phyloP scores from a whole-genome alignment of 495 filamentous ascomycete species.

The Pseudoneurospora amorphoporcata region DNA sequence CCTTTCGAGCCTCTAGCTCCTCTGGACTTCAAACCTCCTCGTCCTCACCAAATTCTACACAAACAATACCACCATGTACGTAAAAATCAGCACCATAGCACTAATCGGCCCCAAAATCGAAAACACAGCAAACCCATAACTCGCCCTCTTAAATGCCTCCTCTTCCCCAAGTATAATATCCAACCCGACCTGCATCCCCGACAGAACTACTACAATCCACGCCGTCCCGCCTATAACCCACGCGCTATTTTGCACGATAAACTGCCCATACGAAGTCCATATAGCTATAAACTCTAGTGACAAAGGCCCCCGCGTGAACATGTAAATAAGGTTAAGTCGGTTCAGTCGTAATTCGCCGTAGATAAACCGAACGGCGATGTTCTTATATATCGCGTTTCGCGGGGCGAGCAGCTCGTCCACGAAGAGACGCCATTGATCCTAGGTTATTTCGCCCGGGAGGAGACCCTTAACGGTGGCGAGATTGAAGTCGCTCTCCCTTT shows the following conservation, averaged over 20 bases:
- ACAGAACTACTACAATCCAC: conserved; percentile 43
- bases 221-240: conserved; percentile 33
- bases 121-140: conserved; percentile 46
- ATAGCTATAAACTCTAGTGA: conserved; percentile 13
- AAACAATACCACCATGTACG: not conserved
- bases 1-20: not conserved
- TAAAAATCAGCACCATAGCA: not conserved
- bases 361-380: conserved; percentile 28
- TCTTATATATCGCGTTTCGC: not conserved
- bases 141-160: conserved; percentile 31
- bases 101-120: conserved; percentile 25
- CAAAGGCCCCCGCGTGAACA: not conserved
- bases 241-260: conserved; percentile 38
- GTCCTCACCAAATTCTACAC: not conserved
- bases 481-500: no score
- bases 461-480: no score
- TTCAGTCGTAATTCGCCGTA: conserved; percentile 37
- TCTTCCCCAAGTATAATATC: conserved; percentile 14
- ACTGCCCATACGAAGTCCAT: conserved; percentile 22
- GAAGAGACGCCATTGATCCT: no score
- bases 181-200: conserved; percentile 51
- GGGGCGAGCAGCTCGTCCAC: no score
- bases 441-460: no score
- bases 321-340: conserved; percentile 29
- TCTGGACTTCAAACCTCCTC: not conserved